These are phyloP conservation scores for Cyberlindnera euphorbiae DNA, from an alignment of 805 yeast species.

Conservation along the genomic window DNA sequence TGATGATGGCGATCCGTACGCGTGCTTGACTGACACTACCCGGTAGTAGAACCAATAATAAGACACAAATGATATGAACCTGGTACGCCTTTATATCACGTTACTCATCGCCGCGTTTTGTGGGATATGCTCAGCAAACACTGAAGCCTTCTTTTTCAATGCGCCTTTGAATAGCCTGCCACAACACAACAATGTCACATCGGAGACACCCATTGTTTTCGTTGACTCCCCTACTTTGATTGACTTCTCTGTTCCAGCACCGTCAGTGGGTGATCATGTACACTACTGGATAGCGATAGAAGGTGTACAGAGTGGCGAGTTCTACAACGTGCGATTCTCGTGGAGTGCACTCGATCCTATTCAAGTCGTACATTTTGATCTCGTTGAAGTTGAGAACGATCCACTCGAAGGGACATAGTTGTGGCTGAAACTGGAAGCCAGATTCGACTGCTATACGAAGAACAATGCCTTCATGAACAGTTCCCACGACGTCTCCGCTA, in stretches of 20 bases:
- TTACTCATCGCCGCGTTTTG: no score
- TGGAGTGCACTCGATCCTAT: conserved; percentile 25
- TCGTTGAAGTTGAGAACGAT: conserved; percentile 2
- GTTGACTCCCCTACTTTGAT: conserved; percentile 2
- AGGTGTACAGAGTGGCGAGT: conserved; percentile 1
- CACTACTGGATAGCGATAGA: conserved; percentile 5
- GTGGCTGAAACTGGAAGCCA: conserved; percentile 7
- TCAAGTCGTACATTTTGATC: conserved; percentile 13
- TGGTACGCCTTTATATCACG: no score
- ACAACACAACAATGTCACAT: conserved; percentile 1
- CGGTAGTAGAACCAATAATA: not conserved
- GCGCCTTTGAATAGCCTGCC: conserved; percentile 1
- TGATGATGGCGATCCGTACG: not conserved
- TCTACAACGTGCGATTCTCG: conserved; percentile 19
- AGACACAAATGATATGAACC: no score
- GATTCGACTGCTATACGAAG: conserved; percentile 15
- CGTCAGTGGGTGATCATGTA: not conserved
- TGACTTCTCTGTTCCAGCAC: conserved; percentile 7
- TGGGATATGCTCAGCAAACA: conserved; percentile 14
- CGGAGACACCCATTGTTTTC: not conserved
- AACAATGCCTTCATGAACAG: conserved; percentile 11
- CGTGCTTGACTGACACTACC: not conserved
- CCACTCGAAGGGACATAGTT: conserved; percentile 3
- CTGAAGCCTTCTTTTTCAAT: conserved; percentile 20
- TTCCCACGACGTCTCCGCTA: conserved; percentile 4